Base-by-base conservation (phyloP, 1,139 yeast species). In the Suhomyces chickasaworum region DNA sequence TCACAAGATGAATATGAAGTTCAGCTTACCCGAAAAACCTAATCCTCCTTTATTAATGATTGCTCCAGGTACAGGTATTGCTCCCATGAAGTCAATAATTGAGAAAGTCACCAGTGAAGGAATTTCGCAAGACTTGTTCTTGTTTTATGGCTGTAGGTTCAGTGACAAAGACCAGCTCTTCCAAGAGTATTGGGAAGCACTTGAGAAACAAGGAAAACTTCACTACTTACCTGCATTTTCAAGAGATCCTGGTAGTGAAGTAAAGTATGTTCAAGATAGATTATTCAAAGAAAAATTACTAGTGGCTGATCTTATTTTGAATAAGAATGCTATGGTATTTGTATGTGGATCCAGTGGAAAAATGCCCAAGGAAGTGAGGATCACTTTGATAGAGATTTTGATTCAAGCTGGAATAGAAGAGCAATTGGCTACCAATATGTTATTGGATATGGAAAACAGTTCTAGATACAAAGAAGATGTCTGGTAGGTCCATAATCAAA, bases 321-420 rank as follows among this genome's bases (percentile, higher is more conserved):
- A 82, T n/a, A 59, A 77, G 37, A 61, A 73, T 16, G 95, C 89
- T 0, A 66, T 78, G 0, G 67, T 90, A 5, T 90, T 85, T 61
- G 73, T 93, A 2, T 91, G 99, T 71, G 97, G 99, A 0, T 85
- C 96, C 10, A 84, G 96, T 30, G 99, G 99, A 0, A 81, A 83
- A 53, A 95, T 93, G 99, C 99, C 99, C 0, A 77, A 84, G 32
- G 95, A 93, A 61, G 95, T 93, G 1, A 73, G 96, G 51, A 65
- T 86, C 17, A 91, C 97, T 0, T 61, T 91, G 17, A 75, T 75
- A n/a, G 84, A 80, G 27, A 78, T 85, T 18, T 57, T 89, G 10
- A 67, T 69, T 45, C 77, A 78, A 51, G 61, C 65, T 42, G 75
- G 74, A 4, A 42, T 71, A 23, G 60, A 67, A 10, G 76, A 71